These are phyloP conservation scores for Limtongia smithiae DNA, from an alignment of 805 yeast species.

Conservation along the genomic window DNA sequence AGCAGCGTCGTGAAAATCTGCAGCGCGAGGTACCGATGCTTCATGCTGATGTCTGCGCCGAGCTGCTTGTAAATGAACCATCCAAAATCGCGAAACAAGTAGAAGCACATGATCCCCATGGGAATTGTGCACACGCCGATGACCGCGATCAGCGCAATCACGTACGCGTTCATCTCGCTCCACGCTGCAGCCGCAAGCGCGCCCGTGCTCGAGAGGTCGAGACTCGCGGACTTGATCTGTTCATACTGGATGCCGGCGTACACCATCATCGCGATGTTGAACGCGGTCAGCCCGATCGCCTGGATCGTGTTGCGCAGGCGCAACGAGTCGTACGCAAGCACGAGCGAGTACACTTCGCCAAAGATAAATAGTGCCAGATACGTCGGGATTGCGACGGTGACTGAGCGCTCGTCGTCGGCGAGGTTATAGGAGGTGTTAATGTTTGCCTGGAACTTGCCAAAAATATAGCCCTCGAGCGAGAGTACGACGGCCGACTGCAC, in stretches of 20 bases:
- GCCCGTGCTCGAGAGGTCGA: conserved; percentile 13
- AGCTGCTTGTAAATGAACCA: conserved; percentile 49
- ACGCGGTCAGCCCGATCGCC: conserved; percentile 39
- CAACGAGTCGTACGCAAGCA: conserved; percentile 42
- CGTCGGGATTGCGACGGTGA: conserved; percentile 38
- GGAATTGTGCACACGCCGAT: conserved; percentile 40
- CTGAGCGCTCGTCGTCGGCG: conserved; percentile 24
- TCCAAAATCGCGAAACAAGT: conserved; percentile 42
- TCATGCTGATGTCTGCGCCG: conserved; percentile 46
- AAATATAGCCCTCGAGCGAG: conserved; percentile 36
- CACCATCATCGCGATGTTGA: conserved; percentile 44
- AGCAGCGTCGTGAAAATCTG: conserved; percentile 43
- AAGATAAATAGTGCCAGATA: conserved; percentile 49
- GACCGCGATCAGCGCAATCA: conserved; percentile 45
- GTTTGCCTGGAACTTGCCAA: conserved; percentile 34
- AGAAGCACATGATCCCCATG: conserved; percentile 37
- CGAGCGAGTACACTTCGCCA: conserved; percentile 42
- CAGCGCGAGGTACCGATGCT: conserved; percentile 40
- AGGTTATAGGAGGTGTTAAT: conserved; percentile 12
- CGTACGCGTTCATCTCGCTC: conserved; percentile 37
- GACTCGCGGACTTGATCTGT: conserved; percentile 39
- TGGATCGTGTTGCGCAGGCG: conserved; percentile 41
- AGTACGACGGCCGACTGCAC: conserved; percentile 30
- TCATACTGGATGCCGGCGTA: conserved; percentile 48
- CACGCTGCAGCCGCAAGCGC: conserved; percentile 22